These are phyloP conservation scores for Apiospora phragmitis DNA, from an alignment of 2,329 filamentous ascomycete genomes.

Conservation along the genomic window DNA sequence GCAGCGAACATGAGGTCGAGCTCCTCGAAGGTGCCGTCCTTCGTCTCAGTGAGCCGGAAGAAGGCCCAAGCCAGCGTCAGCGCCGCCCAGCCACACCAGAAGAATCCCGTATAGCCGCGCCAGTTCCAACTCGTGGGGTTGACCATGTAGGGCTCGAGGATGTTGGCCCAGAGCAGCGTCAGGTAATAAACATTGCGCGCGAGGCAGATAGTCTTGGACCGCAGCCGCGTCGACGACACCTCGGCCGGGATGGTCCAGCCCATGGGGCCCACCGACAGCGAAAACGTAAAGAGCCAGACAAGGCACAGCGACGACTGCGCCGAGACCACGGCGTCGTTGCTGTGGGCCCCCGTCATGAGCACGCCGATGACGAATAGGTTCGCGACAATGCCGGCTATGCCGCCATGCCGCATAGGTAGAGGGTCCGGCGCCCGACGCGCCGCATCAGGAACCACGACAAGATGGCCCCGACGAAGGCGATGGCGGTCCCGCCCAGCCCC, in stretches of 20 bases:
- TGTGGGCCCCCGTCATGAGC: background rate
- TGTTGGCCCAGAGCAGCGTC: constrained; percentile 42
- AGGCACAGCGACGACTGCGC: constrained; percentile 41
- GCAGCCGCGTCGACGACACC: constrained; percentile 43
- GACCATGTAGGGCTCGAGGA: constrained; percentile 45
- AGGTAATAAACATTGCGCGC: constrained; percentile 43
- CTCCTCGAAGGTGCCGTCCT: constrained; percentile 32
- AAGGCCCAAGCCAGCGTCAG: constrained; percentile 39
- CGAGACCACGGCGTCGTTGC: constrained; percentile 33
- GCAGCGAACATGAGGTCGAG: constrained; percentile 32
- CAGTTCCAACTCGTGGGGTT: constrained; percentile 36
- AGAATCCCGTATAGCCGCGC: constrained; percentile 39
- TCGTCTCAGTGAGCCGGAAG: constrained; percentile 30
- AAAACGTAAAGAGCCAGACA: constrained; percentile 54
- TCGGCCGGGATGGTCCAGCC: constrained; percentile 58
- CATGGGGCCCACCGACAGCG: constrained; percentile 50
- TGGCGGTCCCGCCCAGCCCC: constrained; percentile 30
- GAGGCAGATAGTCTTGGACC: constrained; percentile 46
- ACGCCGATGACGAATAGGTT: constrained; percentile 33
- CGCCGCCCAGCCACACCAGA: constrained; percentile 38
- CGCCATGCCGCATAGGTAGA: constrained; percentile 37
- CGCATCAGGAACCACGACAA: constrained; percentile 34
- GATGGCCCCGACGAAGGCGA: constrained; percentile 38
- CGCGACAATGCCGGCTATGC: constrained; percentile 34
- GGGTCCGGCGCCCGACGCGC: constrained; percentile 35